Evolutionary conservation across 352 stramenopile species (phyloP).

Genomic region (Aphanomyces euteiches): DNA sequence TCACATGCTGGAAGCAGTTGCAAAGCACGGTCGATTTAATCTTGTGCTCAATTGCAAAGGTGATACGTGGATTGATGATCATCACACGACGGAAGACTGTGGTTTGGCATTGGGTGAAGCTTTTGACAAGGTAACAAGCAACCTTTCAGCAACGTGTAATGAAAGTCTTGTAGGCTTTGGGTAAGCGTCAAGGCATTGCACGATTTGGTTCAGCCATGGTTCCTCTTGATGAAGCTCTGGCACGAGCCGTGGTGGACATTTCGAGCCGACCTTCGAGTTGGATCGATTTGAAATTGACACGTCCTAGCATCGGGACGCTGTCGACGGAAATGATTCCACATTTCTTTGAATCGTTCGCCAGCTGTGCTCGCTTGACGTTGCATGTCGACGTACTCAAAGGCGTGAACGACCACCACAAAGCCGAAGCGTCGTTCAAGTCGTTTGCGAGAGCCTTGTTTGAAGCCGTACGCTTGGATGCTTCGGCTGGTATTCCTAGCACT

Average conservation of each 20-base stretch:
- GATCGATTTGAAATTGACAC: slow-evolving; percentile 81
- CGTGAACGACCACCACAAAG: slow-evolving; percentile 90
- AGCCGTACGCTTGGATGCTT: slow-evolving; percentile 72
- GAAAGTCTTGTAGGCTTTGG: slow-evolving; percentile 57
- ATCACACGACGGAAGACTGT: slow-evolving; percentile 95
- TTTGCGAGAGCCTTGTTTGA: slow-evolving; percentile 79
- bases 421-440: slow-evolving; percentile 90
- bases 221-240: slow-evolving; percentile 87
- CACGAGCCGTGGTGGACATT: slow-evolving; percentile 92
- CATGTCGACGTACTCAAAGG: slow-evolving; percentile 91
- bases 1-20: slow-evolving; percentile 86
- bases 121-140: slow-evolving; percentile 63
- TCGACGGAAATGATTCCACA: slow-evolving; percentile 95
- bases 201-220: slow-evolving; percentile 85
- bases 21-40: slow-evolving; percentile 89
- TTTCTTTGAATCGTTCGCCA: slow-evolving; percentile 92
- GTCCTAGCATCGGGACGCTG: slow-evolving; percentile 81
- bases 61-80: slow-evolving; percentile 95
- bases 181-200: slow-evolving; percentile 82
- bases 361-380: slow-evolving; percentile 87
- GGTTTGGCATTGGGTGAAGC: slow-evolving; percentile 90
- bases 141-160: slow-evolving; percentile 5
- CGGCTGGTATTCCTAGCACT: slow-evolving; percentile 85
- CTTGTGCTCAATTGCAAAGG: slow-evolving; percentile 86
- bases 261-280: slow-evolving; percentile 90